These are phyloP conservation scores for Penicillium salamii DNA, from an alignment of 495 filamentous ascomycete species.

Conservation along the genomic window DNA sequence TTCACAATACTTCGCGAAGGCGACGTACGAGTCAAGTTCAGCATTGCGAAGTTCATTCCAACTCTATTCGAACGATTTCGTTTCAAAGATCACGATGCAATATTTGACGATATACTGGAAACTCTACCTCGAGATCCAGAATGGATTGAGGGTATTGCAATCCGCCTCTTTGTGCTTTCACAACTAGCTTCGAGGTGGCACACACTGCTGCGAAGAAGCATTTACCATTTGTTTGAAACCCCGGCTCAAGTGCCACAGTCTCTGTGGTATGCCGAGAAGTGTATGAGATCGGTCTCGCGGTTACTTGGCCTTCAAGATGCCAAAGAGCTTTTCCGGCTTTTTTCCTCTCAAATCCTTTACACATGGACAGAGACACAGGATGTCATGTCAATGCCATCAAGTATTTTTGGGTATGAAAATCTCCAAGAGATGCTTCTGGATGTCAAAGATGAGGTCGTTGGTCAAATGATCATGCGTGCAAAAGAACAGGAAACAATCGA, in stretches of 20 bases:
- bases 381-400: slow-evolving; percentile 69
- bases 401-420: slow-evolving; percentile 72
- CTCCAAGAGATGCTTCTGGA: slow-evolving; percentile 68
- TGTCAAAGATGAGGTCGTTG: slow-evolving; percentile 75
- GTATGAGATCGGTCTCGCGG: slow-evolving; percentile 62
- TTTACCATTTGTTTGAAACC: slow-evolving; percentile 91
- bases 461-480: slow-evolving; percentile 80
- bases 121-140: slow-evolving; percentile 68
- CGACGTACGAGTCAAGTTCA: slow-evolving; percentile 72
- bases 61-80: slow-evolving; percentile 75
- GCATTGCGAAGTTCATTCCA: slow-evolving; percentile 64
- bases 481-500: slow-evolving; percentile 59
- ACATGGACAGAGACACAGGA: slow-evolving; percentile 75
- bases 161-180: slow-evolving; percentile 72
- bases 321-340: slow-evolving; percentile 75
- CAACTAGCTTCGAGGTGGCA: slow-evolving; percentile 76
- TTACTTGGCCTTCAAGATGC: slow-evolving; percentile 61
- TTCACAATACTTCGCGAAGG: slow-evolving; percentile 66
- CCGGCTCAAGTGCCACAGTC: slow-evolving; percentile 65
- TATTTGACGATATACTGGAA: slow-evolving; percentile 73
- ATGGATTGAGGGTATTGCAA: slow-evolving; percentile 78
- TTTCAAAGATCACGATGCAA: slow-evolving; percentile 73
- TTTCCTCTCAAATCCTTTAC: slow-evolving; percentile 87
- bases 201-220: slow-evolving; percentile 74
- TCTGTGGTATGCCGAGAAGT: slow-evolving; percentile 65